Evolutionary conservation across 441 rosid genomes (phyloP), one percentile per base, ranked within the genome.

Genomic region (Erodium trifolium): DNA sequence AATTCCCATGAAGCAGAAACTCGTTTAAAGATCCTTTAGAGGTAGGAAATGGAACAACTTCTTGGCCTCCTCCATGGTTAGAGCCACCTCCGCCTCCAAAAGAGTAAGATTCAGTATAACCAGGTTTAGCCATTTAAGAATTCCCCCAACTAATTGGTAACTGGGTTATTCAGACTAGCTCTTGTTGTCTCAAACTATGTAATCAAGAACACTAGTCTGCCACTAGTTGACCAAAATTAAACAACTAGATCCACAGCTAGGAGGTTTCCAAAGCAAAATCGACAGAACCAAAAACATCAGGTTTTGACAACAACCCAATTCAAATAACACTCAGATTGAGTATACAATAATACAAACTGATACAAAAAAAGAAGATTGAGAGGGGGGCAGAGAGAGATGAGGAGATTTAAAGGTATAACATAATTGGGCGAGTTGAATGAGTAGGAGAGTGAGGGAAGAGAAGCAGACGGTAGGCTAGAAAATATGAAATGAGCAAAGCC

Each of bases 1-100:
- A 78, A 78, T 89, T 83, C 23, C 99, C 99, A 67, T 93, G 99
- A 63, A 93, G 70, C 43, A 93, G 81, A 37, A 4, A 37, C 43
- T 37, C 43, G 7, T 37, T 37, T 37, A 37, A 37, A 37, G 43
- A 37, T 1, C 43, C 43, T 37, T 37, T 37, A 5, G 43, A 37
- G 43, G 43, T 37, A 37, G 43, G 9, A 37, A 37, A 37, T 37
- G 43, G 43, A 8, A 37, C 43, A 37, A 37, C 9, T 6, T 37
- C 43, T 37, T 37, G 43, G 5, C 43, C 43, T 37, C 43, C 43
- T 37, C 43, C 43, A 37, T 37, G 43, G 9, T 37, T 37, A 37
- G 43, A 37, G 8, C 43, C 43, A 23, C 27, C 27, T 23, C 27
- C 27, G 8, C 7, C 43, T 5, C 43, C 43, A 9, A 37, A 37